Base-by-base conservation (phyloP, 75 land plant genomes). In the Cryptomeria japonica region DNA sequence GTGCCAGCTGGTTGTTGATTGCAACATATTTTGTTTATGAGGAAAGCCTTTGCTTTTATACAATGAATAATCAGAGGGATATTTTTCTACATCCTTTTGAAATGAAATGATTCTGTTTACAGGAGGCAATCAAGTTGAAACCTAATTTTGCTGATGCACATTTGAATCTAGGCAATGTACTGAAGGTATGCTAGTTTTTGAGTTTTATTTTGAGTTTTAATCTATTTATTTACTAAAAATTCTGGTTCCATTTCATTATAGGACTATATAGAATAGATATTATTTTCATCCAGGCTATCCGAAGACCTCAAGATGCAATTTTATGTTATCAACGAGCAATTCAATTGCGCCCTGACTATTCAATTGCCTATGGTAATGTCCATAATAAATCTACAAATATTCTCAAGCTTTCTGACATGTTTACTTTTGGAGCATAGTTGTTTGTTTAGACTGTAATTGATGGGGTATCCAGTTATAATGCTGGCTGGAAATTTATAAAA, bases 131-230 rank as follows among this genome's bases (percentile, higher is more conserved):
- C 49, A 55, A 87, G 47, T 87, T 92, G 75, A 92, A 92, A 76
- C 93, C 93, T 6, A 91, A 88, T 78, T 92, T 92, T 88, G 86
- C 93, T 32, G 93, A 92, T 86, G 93, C 93, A 2, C 88, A 89
- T 78, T 53, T 92, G 87, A 92, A 92, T 51, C 89, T 88, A 77
- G 93, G 93, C n/a, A 92, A 89, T 87, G 93, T 87, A 16, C 72
- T 91, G 16, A 92, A 92, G 89, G 93, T 92, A 85, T 28, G 78
- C 25, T 28, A 14, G 41, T 84, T 84, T 34, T 49, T 53, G 38
- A 53, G 36, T 47, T 84, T 28, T 83, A 83, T 44, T 31, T 51
- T 1, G 47, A 80, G 83, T 80, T 28, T 70, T 28, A 70, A 25
- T 68, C 0, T 68, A 39, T 38, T 36, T 28, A 34, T 11, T n/a